Evolutionary conservation across 108 stramenopile genomes (phyloP), one percentile per base, ranked within the genome.

Genomic region (Fragilariopsis cylindrus): DNA sequence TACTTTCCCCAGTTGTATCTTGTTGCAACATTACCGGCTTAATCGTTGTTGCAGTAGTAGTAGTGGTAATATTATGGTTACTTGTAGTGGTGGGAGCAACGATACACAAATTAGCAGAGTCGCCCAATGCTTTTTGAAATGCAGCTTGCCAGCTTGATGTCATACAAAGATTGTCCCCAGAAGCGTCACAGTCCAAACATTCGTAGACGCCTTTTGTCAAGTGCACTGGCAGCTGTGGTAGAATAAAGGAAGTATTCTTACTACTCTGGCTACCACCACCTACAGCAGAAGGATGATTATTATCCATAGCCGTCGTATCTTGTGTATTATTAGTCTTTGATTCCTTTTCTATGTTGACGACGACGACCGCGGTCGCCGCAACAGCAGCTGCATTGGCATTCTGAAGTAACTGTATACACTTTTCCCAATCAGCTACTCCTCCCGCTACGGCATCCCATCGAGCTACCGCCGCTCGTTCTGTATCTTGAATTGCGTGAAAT

Each of bases 371-470:
- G 1, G 11, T 19, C 42, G 16, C 60, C 13, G 18, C 57, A 15
- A 7, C 16, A 63, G 15, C 66, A 30, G 13, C 41, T 11, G 57
- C 16, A 42, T 16, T 44, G 9, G 85, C 83, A 4, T 50, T 65
- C 42, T 72, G 62, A 21, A 93, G 58, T 44, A 95, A 56, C 21
- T 67, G 43, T 13, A 76, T 65, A 68, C 94, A 95, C 11, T 71
- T 80, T 7, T 64, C 68, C 90, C 90, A 95, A 79, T 92, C 89
- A 30, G 90, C 84, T 57, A 58, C 8, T 1, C 68, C 87, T 21
- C 90, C 94, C 4, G 94, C 89, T n/a, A 95, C 82, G 2, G 46
- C 70, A 78, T 95, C 90, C 94, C 92, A 95, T 74, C 94, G 76
- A 42, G 84, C 82, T 3, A 92, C 84, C 8, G 76, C 77, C 11